Evolutionary conservation across 2,329 filamentous ascomycete species (phyloP), one percentile per base, ranked within the genome.

Genomic region (Colletotrichum sp.): DNA sequence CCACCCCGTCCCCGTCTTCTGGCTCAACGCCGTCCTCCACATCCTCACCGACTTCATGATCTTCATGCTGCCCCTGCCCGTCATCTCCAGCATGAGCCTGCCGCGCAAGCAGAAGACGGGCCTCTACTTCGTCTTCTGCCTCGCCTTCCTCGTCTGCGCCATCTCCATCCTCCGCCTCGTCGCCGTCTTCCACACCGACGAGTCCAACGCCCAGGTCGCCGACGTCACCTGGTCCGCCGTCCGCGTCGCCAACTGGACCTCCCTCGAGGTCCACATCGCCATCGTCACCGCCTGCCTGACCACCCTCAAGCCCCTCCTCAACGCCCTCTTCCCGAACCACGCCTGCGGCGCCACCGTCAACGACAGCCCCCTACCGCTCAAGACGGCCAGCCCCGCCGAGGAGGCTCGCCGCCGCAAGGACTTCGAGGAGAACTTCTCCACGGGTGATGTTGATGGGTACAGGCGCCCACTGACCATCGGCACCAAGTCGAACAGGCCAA

Each of bases 31-130:
- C 6, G 78, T 76, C 32, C 57, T 81, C 4, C 78, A 81, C 34
- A 78, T 79, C 7, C 73, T 72, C 26, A 80, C 78, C n/a, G 80
- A 81, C 55, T 78, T 82, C 26, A n/a, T 79, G 18, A 79, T 82
- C 65, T 80, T 80, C 21, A 39, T 80, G 2, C 77, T 89, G 34
- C 87, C 87, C 0, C 79, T 86, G 5, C 81, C 88, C 28, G 82
- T 89, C 26, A 84, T 88, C 7, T 82, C 84, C 79, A 84, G 86
- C 13, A 80, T 89, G 12, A 81, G 84, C n/a, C 83, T 89, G 52
- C 83, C 86, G 2, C 79, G 69, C 16, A 78, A 82, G 10, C 87
- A 89, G 78, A 88, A 87, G 78, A 70, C 85, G 24, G 85, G 83
- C 0, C 48, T 80, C 4, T 70, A 75, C 30, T 79, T 87, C 7